Evolutionary conservation across 192 early-diverging fungal species (phyloP).

Genomic region (Dimargaris verticillata): DNA sequence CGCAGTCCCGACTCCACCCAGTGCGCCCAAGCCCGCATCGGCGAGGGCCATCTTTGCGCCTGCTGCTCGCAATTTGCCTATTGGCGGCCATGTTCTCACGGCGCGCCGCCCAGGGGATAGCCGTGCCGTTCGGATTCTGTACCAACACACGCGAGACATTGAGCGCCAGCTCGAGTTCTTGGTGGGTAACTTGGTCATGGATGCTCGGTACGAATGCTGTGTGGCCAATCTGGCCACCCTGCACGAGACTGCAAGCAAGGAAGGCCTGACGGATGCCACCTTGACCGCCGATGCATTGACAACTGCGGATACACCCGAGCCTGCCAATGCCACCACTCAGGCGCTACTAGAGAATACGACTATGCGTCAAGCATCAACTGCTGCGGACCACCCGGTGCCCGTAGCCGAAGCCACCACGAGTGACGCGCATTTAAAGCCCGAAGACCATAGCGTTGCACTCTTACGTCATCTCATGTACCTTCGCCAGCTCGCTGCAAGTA

Average conservation of each 20-base stretch:
- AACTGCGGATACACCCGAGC: too few relatives aligned
- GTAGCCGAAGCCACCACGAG: not conserved
- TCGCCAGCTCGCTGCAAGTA: conserved; percentile 4
- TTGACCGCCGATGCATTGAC: not conserved
- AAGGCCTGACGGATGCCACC: not conserved
- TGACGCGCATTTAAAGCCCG: too few relatives aligned
- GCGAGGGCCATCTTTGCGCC: not conserved
- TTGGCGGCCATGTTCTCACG: not conserved
- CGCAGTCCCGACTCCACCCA: not conserved
- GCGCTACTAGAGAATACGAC: too few relatives aligned
- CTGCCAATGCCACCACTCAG: not conserved
- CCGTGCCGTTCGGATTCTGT: conserved; percentile 8
- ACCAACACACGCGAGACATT: conserved; percentile 11
- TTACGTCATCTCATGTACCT: conserved; percentile 4
- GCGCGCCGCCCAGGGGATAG: conserved; percentile 1
- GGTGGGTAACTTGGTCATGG: conserved; percentile 10
- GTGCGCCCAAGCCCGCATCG: not conserved
- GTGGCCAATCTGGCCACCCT: not conserved
- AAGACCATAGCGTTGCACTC: not conserved
- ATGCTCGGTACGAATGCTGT: conserved; percentile 5
- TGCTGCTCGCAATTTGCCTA: not conserved
- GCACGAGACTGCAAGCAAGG: not conserved
- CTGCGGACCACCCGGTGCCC: too few relatives aligned
- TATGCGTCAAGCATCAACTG: too few relatives aligned
- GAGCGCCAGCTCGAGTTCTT: conserved; percentile 8